A percentile compares a stretch with the other conserved stretches of the same genome.
Conservation (phyloP, 306 rosid species). For the Prinsepia uniflora region DNA sequence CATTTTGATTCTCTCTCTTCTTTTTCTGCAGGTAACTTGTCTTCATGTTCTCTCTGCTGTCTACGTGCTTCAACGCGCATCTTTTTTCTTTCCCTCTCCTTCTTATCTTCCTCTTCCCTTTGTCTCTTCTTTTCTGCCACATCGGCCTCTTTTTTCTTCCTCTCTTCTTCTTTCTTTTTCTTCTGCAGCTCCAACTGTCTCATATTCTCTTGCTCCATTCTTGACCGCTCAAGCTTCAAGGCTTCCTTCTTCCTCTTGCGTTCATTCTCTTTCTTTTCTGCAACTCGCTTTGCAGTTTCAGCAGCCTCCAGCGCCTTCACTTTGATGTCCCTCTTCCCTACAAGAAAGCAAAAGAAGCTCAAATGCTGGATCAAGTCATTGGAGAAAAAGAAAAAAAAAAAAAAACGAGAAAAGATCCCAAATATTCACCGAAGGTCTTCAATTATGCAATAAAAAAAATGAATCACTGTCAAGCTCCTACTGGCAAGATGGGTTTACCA, state of each 20-base stretch:
- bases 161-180: conserved; percentile 67
- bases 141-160: conserved; percentile 66
- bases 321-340: conserved; percentile 86
- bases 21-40: conserved; percentile 50
- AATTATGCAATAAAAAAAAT: neutral
- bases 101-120: conserved; percentile 76
- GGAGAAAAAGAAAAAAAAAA: neutral
- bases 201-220: conserved; percentile 53
- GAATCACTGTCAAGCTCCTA: neutral
- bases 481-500: neutral
- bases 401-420: neutral
- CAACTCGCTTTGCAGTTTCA: conserved; percentile 74
- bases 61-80: conserved; percentile 64
- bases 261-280: conserved; percentile 84
- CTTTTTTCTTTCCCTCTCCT: conserved; percentile 73
- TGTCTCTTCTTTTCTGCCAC: conserved; percentile 77
- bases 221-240: conserved; percentile 57
- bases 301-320: conserved; percentile 87
- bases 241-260: conserved; percentile 88
- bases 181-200: conserved; percentile 63
- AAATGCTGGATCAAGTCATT: conserved; percentile 15
- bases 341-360: conserved; percentile 26
- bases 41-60: conserved; percentile 52
- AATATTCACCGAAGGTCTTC: neutral
- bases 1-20: conserved; percentile 37